A percentile compares a stretch with the other conserved stretches of the same genome.
Evolutionary conservation across 352 stramenopile species (phyloP).

Genomic region (Pythium brachiatum): DNA sequence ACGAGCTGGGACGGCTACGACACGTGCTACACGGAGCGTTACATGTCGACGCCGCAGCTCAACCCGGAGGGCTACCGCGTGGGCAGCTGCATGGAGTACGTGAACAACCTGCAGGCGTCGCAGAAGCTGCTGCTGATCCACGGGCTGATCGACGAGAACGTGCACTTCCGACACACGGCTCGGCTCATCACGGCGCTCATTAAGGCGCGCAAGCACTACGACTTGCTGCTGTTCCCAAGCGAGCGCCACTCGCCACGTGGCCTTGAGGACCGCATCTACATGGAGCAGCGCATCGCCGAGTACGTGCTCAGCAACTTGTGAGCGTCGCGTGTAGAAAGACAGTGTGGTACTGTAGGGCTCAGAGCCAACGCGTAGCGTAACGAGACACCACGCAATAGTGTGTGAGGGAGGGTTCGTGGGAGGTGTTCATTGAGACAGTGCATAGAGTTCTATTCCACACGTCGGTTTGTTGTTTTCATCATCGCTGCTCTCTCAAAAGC

Average conservation of each 20-base stretch:
- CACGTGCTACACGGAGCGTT: constrained; percentile 98
- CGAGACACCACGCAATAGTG: background rate
- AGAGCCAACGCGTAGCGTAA: background rate
- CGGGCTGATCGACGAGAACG: constrained; percentile 97
- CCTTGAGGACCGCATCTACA: constrained; percentile 92
- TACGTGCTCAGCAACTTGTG: constrained; percentile 81
- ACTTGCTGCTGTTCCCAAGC: constrained; percentile 95
- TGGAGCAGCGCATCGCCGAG: constrained; percentile 93
- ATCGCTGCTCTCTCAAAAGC: background rate
- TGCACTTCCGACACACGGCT: constrained; percentile 97
- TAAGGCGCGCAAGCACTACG: constrained; percentile 92
- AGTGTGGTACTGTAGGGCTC: too few species aligned
- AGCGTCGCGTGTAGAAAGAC: constrained; percentile 16
- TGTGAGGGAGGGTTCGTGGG: background rate
- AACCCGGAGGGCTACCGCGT: constrained; percentile 92
- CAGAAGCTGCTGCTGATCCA: constrained; percentile 95
- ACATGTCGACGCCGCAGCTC: constrained; percentile 94
- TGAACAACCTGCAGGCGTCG: constrained; percentile 84
- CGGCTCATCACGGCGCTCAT: constrained; percentile 96
- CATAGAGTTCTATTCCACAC: constrained; percentile 7
- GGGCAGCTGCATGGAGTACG: constrained; percentile 91
- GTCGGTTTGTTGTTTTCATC: background rate
- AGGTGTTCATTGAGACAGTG: background rate
- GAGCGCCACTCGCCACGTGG: constrained; percentile 95
- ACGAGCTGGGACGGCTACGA: constrained; percentile 98